Conservation (phyloP, 1,284 basidiomycete genomes). For the Cryptococcus floricola region DNA sequence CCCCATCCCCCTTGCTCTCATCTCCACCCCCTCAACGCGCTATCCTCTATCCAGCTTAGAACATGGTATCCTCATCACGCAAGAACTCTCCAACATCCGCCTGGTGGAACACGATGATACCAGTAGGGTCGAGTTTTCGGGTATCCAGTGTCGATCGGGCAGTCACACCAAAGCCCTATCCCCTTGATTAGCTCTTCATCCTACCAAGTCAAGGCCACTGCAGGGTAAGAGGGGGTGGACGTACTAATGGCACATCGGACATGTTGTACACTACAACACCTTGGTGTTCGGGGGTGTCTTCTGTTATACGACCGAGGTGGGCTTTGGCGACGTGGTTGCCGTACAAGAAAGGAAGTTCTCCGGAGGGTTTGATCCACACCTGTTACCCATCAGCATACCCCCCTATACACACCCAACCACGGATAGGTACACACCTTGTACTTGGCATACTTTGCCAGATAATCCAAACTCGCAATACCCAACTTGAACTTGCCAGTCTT, state of each 20-base stretch:
- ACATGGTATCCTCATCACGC: constrained; percentile 72
- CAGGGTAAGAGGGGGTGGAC: constrained; percentile 23
- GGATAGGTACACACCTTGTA: constrained; percentile 68
- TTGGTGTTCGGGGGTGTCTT: constrained; percentile 98
- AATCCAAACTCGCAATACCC: constrained; percentile 89
- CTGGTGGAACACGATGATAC: constrained; percentile 98
- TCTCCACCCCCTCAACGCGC: too few species aligned
- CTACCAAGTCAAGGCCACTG: too few species aligned
- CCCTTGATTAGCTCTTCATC: constrained; percentile 3
- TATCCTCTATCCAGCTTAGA: constrained; percentile 22
- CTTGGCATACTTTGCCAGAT: constrained; percentile 93
- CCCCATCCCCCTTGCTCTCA: too few species aligned
- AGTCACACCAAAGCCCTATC: constrained; percentile 94
- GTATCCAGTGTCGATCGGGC: constrained; percentile 94
- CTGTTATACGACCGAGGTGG: constrained; percentile 96
- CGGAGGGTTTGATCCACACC: constrained; percentile 99
- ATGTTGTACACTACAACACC: constrained; percentile 96
- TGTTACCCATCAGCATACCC: constrained; percentile 41
- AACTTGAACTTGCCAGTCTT: constrained; percentile 98
- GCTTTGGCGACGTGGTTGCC: constrained; percentile 99
- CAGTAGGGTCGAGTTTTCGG: constrained; percentile 94
- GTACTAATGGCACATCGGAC: constrained; percentile 84
- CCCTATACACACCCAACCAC: neutral
- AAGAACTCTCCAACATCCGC: constrained; percentile 97
- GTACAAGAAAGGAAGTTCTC: constrained; percentile 98